Conservation (phyloP, 169 alveolate species). For the Babesia divergens region DNA sequence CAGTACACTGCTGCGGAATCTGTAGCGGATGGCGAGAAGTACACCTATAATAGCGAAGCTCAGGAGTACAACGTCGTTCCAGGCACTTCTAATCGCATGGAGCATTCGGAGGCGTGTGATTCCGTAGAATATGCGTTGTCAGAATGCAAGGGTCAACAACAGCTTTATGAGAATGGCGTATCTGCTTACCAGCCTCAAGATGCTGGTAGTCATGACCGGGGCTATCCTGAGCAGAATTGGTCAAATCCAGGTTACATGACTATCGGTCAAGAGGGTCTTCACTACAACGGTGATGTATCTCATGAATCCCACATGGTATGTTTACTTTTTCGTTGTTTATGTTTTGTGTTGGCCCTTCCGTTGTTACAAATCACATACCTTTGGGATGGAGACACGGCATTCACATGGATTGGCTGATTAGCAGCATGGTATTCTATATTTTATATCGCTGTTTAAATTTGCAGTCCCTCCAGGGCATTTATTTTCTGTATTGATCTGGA, state of each 20-base stretch:
- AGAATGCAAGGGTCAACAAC: constrained; percentile 10
- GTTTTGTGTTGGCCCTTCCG: not conserved
- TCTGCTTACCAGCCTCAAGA: constrained; percentile 16
- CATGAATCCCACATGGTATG: constrained; percentile 47
- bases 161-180: constrained; percentile 26
- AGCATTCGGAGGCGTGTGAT: constrained; percentile 11
- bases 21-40: constrained; percentile 27
- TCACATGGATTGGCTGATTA: too few relatives aligned
- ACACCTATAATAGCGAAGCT: constrained; percentile 24
- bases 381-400: too few relatives aligned
- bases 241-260: constrained; percentile 22
- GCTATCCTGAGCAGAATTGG: constrained; percentile 55
- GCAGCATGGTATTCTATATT: too few relatives aligned
- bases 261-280: constrained; percentile 41
- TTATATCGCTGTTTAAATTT: too few relatives aligned
- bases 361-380: too few relatives aligned
- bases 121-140: constrained; percentile 32
- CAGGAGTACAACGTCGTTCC: constrained; percentile 10
- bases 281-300: constrained; percentile 47
- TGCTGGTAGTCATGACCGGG: constrained; percentile 5
- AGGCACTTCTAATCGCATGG: constrained; percentile 48
- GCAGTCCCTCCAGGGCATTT: too few relatives aligned
- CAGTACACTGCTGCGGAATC: constrained; percentile 10
- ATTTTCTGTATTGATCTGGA: too few relatives aligned
- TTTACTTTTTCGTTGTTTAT: not conserved